Evolutionary conservation across 2,329 filamentous ascomycete species (phyloP).

Genomic region (Ophiocordyceps robertsii): DNA sequence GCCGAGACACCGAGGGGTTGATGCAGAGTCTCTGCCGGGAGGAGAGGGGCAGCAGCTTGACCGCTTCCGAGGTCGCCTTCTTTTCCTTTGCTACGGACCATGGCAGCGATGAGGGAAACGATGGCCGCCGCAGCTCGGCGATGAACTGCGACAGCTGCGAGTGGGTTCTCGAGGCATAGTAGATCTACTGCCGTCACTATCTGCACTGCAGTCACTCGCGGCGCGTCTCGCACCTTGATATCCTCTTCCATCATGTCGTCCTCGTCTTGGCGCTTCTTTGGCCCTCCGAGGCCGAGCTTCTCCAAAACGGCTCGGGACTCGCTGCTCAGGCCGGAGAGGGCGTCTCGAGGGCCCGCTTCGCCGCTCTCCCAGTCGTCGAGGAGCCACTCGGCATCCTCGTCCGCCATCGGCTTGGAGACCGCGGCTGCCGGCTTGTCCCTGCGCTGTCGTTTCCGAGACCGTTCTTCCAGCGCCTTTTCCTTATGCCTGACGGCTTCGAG

Average conservation of each 20-base stretch:
- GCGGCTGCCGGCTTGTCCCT: slow-evolving; percentile 20
- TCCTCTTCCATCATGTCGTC: slow-evolving; percentile 43
- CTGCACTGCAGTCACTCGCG: slow-evolving; percentile 13
- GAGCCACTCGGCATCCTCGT: slow-evolving; percentile 57
- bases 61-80: slow-evolving; percentile 19
- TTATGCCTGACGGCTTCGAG: slow-evolving; percentile 52
- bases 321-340: slow-evolving; percentile 49
- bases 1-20: slow-evolving; percentile 63
- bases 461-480: slow-evolving; percentile 41
- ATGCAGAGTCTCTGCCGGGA: slow-evolving; percentile 85
- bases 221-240: slow-evolving; percentile 41
- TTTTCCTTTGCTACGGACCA: slow-evolving; percentile 17
- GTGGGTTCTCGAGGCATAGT: slow-evolving; percentile 85
- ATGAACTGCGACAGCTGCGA: slow-evolving; percentile 86
- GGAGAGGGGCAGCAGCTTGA: slow-evolving; percentile 74
- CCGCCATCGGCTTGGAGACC: slow-evolving; percentile 13
- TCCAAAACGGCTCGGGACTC: slow-evolving; percentile 65
- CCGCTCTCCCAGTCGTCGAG: slow-evolving; percentile 55
- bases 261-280: slow-evolving; percentile 21
- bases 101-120: slow-evolving; percentile 59
- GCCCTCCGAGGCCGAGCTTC: slow-evolving; percentile 38
- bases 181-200: slow-evolving; percentile 43
- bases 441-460: slow-evolving; percentile 32
- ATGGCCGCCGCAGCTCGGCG: slow-evolving; percentile 65
- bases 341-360: slow-evolving; percentile 18